Percentiles rank a stretch among this genome's conserved stretches.
Evolutionary conservation across 2,329 filamentous ascomycete genomes (phyloP).

Genomic region (Teratosphaeria nubilosa): DNA sequence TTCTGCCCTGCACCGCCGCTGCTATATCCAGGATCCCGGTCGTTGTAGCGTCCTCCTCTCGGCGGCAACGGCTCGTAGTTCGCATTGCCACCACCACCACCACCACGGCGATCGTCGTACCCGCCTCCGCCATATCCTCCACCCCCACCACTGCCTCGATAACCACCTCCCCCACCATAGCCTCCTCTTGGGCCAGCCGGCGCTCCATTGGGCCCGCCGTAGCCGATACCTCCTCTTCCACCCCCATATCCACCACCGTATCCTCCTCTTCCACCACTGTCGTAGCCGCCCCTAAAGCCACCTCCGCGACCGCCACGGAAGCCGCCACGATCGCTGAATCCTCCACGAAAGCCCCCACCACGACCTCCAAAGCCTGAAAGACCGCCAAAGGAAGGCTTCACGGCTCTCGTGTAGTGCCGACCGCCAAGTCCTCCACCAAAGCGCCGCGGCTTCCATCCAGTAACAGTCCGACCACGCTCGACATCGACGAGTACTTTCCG

Average conservation of each 20-base stretch:
- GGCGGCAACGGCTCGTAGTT: conserved; percentile 77
- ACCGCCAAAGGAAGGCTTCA: conserved; percentile 46
- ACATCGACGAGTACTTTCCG: conserved; percentile 89
- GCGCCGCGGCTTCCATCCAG: conserved; percentile 83
- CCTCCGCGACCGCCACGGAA: conserved; percentile 38
- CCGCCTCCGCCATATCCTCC: conserved; percentile 26
- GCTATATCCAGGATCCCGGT: conserved; percentile 17
- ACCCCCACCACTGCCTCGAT: conserved; percentile 20
- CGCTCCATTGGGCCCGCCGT: conserved; percentile 35
- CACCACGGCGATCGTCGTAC: conserved; percentile 28
- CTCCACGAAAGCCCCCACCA: conserved; percentile 45
- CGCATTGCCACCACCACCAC: conserved; percentile 58
- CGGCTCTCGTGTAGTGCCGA: conserved; percentile 79
- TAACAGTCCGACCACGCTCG: conserved; percentile 87
- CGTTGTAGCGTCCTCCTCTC: conserved; percentile 43
- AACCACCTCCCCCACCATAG: conserved; percentile 26
- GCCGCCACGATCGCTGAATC: conserved; percentile 29
- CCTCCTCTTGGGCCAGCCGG: conserved; percentile 35
- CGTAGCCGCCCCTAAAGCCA: conserved; percentile 34
- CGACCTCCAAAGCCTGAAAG: conserved; percentile 47
- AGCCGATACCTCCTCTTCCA: conserved; percentile 37
- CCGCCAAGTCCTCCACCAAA: conserved; percentile 88
- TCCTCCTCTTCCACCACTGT: conserved; percentile 14
- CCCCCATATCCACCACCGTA: conserved; percentile 29
- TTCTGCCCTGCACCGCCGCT: conserved; percentile 41